A percentile compares a stretch with the other conserved stretches of the same genome.
phyloP scores from a whole-genome alignment of 441 rosid species.

The Croton setiger region DNA sequence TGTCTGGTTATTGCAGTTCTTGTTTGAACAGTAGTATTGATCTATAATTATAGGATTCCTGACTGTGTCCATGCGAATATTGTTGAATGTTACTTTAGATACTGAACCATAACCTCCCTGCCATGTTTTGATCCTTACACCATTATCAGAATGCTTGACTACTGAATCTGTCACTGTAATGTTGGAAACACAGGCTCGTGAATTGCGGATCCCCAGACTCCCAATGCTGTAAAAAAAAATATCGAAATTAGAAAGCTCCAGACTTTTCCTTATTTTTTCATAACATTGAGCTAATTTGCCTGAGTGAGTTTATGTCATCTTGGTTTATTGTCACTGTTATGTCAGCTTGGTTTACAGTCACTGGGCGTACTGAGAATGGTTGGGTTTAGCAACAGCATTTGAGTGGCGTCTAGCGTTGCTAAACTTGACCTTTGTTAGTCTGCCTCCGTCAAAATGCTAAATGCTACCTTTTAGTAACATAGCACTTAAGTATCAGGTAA shows the following conservation, averaged over 20 bases:
- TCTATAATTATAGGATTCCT: conserved; percentile 47
- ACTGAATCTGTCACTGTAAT: conserved; percentile 36
- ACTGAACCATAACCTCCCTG: conserved; percentile 50
- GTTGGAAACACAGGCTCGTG: conserved; percentile 45
- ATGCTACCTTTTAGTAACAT: too few species aligned
- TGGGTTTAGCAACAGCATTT: too few species aligned
- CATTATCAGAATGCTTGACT: conserved; percentile 40
- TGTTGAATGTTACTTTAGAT: conserved; percentile 30
- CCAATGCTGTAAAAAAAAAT: conserved; percentile 39
- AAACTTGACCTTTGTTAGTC: too few species aligned
- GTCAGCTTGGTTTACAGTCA: too few species aligned
- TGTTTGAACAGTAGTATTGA: conserved; percentile 41
- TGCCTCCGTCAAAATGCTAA: too few species aligned
- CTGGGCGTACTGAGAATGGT: too few species aligned
- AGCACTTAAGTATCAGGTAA: too few species aligned
- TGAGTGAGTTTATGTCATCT: too few species aligned
- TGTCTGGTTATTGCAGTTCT: conserved; percentile 45
- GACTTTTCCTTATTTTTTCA: too few species aligned
- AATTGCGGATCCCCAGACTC: conserved; percentile 40
- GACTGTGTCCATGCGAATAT: conserved; percentile 41
- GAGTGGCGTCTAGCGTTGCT: too few species aligned
- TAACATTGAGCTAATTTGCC: too few species aligned
- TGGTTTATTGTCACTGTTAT: too few species aligned
- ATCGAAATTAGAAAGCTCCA: background rate
- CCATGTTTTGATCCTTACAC: conserved; percentile 50